Percentiles rank a stretch among this genome's conserved stretches.
phyloP scores from a whole-genome alignment of 306 rosid genomes.

The Fagus sylvatica region DNA sequence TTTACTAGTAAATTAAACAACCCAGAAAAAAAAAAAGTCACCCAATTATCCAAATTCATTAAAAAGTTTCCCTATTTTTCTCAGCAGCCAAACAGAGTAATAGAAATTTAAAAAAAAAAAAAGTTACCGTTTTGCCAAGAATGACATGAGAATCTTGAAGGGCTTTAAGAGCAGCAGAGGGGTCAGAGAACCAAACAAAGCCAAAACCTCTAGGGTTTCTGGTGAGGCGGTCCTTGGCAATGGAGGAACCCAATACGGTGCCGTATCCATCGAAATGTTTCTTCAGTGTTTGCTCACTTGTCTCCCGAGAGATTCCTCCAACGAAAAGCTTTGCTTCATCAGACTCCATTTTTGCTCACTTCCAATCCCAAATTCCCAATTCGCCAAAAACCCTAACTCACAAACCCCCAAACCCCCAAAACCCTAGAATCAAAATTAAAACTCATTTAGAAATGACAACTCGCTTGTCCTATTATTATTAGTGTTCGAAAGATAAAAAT shows the following conservation, averaged over 20 bases:
- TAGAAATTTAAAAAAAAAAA: too few species aligned
- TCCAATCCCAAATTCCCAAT: constrained; percentile 20
- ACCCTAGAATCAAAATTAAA: too few species aligned
- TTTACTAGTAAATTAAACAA: constrained; percentile 21
- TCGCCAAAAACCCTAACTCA: constrained; percentile 31
- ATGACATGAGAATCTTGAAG: constrained; percentile 52
- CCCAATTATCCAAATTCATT: not conserved
- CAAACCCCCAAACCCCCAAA: not conserved
- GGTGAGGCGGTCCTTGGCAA: constrained; percentile 51
- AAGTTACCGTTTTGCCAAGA: constrained; percentile 51
- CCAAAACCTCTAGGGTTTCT: constrained; percentile 76
- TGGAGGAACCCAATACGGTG: constrained; percentile 44
- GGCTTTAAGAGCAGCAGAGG: constrained; percentile 55
- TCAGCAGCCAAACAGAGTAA: not conserved
- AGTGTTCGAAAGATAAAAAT: too few species aligned
- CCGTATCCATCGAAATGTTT: constrained; percentile 55
- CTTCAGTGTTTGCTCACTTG: constrained; percentile 48
- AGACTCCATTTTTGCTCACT: constrained; percentile 43
- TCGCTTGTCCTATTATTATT: too few species aligned
- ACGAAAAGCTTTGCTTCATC: constrained; percentile 59
- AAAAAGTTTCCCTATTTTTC: not conserved
- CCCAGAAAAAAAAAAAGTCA: not conserved
- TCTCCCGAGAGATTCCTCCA: constrained; percentile 65
- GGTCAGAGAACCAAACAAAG: constrained; percentile 63
- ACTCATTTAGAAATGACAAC: too few species aligned